A percentile compares a stretch with the other conserved stretches of the same genome.
phyloP scores from a whole-genome alignment of 2,329 filamentous ascomycete genomes.

The Ophiocordyceps camponoti-saundersi region DNA sequence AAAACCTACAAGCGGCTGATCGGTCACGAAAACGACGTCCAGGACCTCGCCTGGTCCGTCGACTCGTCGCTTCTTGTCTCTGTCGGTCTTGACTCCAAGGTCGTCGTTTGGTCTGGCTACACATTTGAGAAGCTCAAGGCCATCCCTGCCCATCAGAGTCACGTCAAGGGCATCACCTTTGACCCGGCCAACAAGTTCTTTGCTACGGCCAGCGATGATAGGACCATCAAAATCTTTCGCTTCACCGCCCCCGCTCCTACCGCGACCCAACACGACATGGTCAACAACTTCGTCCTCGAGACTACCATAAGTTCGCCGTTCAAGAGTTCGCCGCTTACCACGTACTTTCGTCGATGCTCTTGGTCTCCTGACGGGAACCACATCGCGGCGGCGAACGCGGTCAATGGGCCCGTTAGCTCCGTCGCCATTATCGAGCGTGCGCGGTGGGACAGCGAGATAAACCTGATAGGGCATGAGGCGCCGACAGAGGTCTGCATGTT shows the following conservation, averaged over 20 bases:
- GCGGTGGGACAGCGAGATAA: conserved; percentile 91
- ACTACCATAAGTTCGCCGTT: conserved; percentile 83
- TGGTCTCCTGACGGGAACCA: conserved; percentile 97
- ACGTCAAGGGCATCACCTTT: conserved; percentile 97
- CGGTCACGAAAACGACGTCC: conserved; percentile 95
- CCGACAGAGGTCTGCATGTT: conserved; percentile 96
- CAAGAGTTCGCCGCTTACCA: conserved; percentile 79
- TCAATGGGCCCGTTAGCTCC: conserved; percentile 92
- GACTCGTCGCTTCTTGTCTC: conserved; percentile 94
- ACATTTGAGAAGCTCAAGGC: conserved; percentile 98
- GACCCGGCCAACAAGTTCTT: conserved; percentile 99
- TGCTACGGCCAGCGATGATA: conserved; percentile 91
- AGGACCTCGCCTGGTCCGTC: conserved; percentile 91
- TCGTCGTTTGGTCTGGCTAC: conserved; percentile 95
- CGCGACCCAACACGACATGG: conserved; percentile 83
- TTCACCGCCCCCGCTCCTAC: conserved; percentile 86
- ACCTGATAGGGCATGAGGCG: conserved; percentile 90
- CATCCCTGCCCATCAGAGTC: conserved; percentile 80
- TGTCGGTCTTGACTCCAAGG: conserved; percentile 90
- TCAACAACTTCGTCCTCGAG: conserved; percentile 91
- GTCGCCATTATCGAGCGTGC: conserved; percentile 90
- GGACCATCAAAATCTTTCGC: conserved; percentile 89
- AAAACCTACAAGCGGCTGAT: conserved; percentile 85
- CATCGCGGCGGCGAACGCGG: conserved; percentile 90
- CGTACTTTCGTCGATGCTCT: conserved; percentile 89